These are phyloP conservation scores for Backusella mclennaniae DNA, from an alignment of 192 early-diverging fungal species.

Conservation along the genomic window DNA sequence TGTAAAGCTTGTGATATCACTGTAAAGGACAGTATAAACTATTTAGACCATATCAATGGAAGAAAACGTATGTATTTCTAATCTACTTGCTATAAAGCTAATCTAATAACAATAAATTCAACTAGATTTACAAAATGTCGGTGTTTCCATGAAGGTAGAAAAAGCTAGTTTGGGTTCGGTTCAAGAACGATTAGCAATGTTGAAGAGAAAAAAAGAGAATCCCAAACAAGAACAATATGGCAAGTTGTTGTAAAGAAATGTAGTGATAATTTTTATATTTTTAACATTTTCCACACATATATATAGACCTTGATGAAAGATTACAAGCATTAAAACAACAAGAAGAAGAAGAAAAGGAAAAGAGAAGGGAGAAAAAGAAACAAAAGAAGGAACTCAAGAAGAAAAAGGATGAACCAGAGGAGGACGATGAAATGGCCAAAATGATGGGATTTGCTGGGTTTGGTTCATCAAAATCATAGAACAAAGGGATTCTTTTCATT, in stretches of 20 bases:
- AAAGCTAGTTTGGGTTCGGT: slow-evolving; percentile 77
- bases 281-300: not conserved
- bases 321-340: slow-evolving; percentile 61
- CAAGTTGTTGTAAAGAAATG: slow-evolving; percentile 17
- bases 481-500: not conserved
- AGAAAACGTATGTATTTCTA: slow-evolving; percentile 57
- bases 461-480: slow-evolving; percentile 49
- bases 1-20: slow-evolving; percentile 87
- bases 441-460: slow-evolving; percentile 74
- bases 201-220: slow-evolving; percentile 70
- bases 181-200: slow-evolving; percentile 57
- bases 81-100: no score
- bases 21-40: slow-evolving; percentile 88
- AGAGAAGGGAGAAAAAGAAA: slow-evolving; percentile 55
- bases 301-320: slow-evolving; percentile 64
- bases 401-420: slow-evolving; percentile 32
- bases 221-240: slow-evolving; percentile 54
- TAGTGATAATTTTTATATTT: not conserved
- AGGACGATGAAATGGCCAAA: slow-evolving; percentile 65
- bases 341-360: slow-evolving; percentile 67
- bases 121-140: slow-evolving; percentile 78
- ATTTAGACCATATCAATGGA: slow-evolving; percentile 91
- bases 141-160: slow-evolving; percentile 82
- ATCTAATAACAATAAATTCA: no score
- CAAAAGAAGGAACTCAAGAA: slow-evolving; percentile 53